Percentiles rank a stretch among this genome's conserved stretches.
phyloP scores from a whole-genome alignment of 2,329 filamentous ascomycete genomes.

The Trichoderma sp. region DNA sequence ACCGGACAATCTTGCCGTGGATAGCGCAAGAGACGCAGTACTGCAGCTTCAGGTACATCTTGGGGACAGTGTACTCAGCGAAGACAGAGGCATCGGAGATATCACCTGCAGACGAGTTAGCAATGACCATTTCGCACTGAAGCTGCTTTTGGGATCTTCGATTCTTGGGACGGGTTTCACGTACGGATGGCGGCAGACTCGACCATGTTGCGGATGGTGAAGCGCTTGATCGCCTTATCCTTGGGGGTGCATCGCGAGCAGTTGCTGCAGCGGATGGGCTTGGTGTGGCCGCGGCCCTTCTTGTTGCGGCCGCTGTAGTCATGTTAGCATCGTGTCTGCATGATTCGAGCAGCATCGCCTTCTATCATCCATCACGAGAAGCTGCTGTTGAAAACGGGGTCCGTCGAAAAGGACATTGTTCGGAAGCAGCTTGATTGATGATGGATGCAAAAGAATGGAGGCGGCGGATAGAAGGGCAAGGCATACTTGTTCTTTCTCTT shows the following conservation, averaged over 20 bases:
- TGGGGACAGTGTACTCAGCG: conserved; percentile 97
- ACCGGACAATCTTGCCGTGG: conserved; percentile 99
- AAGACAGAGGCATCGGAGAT: conserved; percentile 99
- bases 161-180: conserved; percentile 40
- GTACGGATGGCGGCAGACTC: conserved; percentile 99
- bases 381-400: not conserved
- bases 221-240: conserved; percentile 99
- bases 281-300: conserved; percentile 99
- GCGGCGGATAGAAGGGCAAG: not conserved
- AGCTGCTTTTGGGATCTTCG: not conserved
- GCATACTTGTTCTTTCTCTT: conserved; percentile 66
- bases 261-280: conserved; percentile 85
- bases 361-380: not conserved
- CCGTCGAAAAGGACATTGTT: conserved; percentile 28
- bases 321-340: conserved; percentile 23
- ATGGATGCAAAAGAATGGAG: not conserved
- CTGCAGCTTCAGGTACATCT: conserved; percentile 99
- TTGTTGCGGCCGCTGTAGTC: conserved; percentile 87
- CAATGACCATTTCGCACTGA: not conserved
- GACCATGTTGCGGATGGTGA: conserved; percentile 99
- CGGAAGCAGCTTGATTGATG: not conserved
- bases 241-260: conserved; percentile 87
- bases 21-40: conserved; percentile 99
- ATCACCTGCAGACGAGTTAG: conserved; percentile 66
- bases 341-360: conserved; percentile 20